A percentile compares a stretch with the other conserved stretches of the same genome.
Conservation (phyloP, 2,329 filamentous ascomycete genomes). For the Clathrospora elynae region DNA sequence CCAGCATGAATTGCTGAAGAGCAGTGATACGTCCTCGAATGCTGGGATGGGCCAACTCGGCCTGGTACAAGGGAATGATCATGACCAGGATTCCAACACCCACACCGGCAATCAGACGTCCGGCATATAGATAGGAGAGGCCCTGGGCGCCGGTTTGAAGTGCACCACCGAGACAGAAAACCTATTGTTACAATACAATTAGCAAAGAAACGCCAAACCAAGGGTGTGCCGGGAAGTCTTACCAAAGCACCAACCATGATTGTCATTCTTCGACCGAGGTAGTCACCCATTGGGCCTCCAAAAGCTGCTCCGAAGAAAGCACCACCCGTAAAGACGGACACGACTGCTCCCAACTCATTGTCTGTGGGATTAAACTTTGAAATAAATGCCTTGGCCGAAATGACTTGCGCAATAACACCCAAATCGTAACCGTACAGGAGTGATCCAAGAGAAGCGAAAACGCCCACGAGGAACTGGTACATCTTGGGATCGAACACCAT, state of each 20-base stretch:
- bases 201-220: background rate
- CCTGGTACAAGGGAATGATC: constrained; percentile 75
- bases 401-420: constrained; percentile 64
- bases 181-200: background rate
- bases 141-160: constrained; percentile 72
- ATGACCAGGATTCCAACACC: constrained; percentile 67
- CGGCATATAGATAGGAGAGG: constrained; percentile 69
- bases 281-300: constrained; percentile 68
- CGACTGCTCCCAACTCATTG: constrained; percentile 67
- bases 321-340: constrained; percentile 77
- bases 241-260: constrained; percentile 73
- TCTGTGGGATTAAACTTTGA: constrained; percentile 48
- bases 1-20: constrained; percentile 82
- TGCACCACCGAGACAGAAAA: constrained; percentile 71
- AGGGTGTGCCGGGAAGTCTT: background rate
- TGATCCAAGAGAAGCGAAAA: constrained; percentile 64
- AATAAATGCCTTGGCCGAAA: constrained; percentile 53
- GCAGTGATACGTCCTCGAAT: constrained; percentile 77
- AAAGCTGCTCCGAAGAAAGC: constrained; percentile 72
- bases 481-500: constrained; percentile 63
- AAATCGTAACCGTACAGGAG: constrained; percentile 65
- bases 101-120: constrained; percentile 70
- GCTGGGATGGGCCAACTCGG: constrained; percentile 76
- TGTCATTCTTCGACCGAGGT: constrained; percentile 70
- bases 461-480: constrained; percentile 65